These are phyloP conservation scores for Colletotrichum tofieldiae DNA, from an alignment of 2,329 filamentous ascomycete genomes.

Conservation along the genomic window DNA sequence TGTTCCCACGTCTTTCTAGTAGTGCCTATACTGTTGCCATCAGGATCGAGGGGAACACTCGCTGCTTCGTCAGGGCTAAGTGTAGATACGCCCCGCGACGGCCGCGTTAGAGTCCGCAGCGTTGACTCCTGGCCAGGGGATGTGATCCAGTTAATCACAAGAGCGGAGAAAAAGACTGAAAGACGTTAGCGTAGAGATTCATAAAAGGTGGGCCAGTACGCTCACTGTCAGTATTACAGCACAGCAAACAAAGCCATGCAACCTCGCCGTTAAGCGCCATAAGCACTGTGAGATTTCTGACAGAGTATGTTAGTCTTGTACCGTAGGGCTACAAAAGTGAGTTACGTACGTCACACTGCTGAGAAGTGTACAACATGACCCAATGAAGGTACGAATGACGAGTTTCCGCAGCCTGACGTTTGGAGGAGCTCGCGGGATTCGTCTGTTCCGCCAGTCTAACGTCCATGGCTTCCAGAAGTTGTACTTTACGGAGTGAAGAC, in stretches of 20 bases:
- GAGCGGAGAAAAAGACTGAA: constrained; percentile 28
- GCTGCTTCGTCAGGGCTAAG: constrained; percentile 23
- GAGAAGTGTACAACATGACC: constrained; percentile 28
- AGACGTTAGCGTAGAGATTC: not conserved
- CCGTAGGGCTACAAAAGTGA: accelerated
- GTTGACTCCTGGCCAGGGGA: constrained; percentile 34
- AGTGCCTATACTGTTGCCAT: constrained; percentile 17
- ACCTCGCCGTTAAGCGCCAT: constrained; percentile 28
- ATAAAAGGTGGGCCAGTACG: accelerated
- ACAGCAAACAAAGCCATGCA: constrained; percentile 35
- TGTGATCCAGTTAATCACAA: constrained; percentile 38
- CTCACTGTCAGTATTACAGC: constrained; percentile 37
- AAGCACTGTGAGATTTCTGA: constrained; percentile 23
- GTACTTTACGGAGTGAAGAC: constrained; percentile 34
- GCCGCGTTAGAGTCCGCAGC: constrained; percentile 24
- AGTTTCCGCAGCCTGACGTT: constrained; percentile 29
- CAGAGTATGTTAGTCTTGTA: not conserved
- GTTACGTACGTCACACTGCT: constrained; percentile 28
- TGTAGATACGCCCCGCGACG: constrained; percentile 18
- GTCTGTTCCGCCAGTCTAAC: constrained; percentile 27
- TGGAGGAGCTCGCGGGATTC: constrained; percentile 27
- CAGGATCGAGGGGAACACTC: constrained; percentile 22
- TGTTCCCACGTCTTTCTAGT: constrained; percentile 28
- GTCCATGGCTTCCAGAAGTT: constrained; percentile 42
- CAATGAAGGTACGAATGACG: constrained; percentile 35